Conservation (phyloP, 2,329 filamentous ascomycete genomes). For the Thyridium curvatum region DNA sequence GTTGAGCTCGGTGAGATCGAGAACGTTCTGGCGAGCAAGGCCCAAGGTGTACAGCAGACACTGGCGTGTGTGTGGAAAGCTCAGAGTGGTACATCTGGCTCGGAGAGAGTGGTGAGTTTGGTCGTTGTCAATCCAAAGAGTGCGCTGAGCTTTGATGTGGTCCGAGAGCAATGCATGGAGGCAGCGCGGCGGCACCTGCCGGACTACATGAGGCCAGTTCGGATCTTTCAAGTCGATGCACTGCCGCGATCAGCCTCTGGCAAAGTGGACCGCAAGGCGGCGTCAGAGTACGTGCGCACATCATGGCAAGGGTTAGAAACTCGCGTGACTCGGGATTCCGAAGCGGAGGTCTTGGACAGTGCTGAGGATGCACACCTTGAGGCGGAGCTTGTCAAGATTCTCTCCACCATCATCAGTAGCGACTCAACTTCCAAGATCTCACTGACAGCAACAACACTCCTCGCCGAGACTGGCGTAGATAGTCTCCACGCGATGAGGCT, state of each 20-base stretch:
- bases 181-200: slow-evolving; percentile 50
- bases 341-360: slow-evolving; percentile 1
- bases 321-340: background rate
- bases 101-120: slow-evolving; percentile 34
- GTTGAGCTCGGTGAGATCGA: slow-evolving; percentile 12
- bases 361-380: slow-evolving; percentile 5
- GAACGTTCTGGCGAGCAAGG: slow-evolving; percentile 8
- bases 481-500: slow-evolving; percentile 26
- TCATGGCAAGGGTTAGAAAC: background rate
- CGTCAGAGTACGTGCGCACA: background rate
- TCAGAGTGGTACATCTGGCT: slow-evolving; percentile 3
- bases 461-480: slow-evolving; percentile 19
- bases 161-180: slow-evolving; percentile 20
- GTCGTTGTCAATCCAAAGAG: slow-evolving; percentile 44
- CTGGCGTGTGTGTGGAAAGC: slow-evolving; percentile 8
- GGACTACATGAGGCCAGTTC: slow-evolving; percentile 53
- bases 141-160: slow-evolving; percentile 16
- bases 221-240: slow-evolving; percentile 39
- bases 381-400: slow-evolving; percentile 1
- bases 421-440: background rate
- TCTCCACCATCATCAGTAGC: background rate
- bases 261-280: slow-evolving; percentile 48
- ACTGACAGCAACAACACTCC: slow-evolving; percentile 5
- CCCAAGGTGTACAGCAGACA: slow-evolving; percentile 7
- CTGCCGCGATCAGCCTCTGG: slow-evolving; percentile 55